A percentile compares a stretch with the other conserved stretches of the same genome.
These are phyloP conservation scores for Amyloporia xantha DNA, from an alignment of 768 basidiomycete species.

Conservation along the genomic window DNA sequence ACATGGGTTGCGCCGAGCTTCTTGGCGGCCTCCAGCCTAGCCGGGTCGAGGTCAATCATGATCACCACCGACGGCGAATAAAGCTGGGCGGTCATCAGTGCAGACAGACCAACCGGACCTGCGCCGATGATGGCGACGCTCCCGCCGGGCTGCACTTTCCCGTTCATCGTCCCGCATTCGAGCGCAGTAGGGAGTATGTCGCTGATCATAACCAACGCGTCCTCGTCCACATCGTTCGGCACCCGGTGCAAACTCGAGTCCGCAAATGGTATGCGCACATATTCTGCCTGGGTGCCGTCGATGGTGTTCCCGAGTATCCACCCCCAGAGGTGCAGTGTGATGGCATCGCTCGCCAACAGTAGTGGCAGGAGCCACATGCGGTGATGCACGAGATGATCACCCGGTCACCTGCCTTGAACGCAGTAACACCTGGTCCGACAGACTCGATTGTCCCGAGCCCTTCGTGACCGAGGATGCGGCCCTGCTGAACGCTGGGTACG, in stretches of 20 bases:
- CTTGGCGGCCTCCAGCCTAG: constrained; percentile 13
- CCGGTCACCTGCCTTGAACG: constrained; percentile 28
- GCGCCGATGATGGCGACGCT: constrained; percentile 20
- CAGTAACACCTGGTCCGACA: constrained; percentile 24
- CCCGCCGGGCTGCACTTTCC: constrained; percentile 17
- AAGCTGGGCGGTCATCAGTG: constrained; percentile 18
- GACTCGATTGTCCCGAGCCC: constrained; percentile 30
- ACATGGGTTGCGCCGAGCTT: constrained; percentile 19
- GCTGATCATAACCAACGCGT: constrained; percentile 17
- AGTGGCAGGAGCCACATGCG: constrained; percentile 16
- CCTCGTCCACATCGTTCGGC: constrained; percentile 11
- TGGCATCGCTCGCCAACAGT: constrained; percentile 14
- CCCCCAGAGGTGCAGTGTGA: constrained; percentile 17
- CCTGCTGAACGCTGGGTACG: constrained; percentile 16
- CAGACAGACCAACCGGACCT: constrained; percentile 19
- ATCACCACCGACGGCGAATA: constrained; percentile 17
- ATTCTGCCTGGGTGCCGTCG: constrained; percentile 20
- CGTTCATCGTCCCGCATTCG: constrained; percentile 22
- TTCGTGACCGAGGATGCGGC: constrained; percentile 36
- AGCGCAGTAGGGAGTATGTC: constrained; percentile 20
- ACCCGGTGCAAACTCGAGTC: constrained; percentile 15
- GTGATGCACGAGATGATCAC: constrained; percentile 14
- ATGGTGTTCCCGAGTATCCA: constrained; percentile 20
- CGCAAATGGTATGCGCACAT: constrained; percentile 20
- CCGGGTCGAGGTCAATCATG: constrained; percentile 17